These are phyloP conservation scores for Fistulifera pelliculosa DNA, from an alignment of 108 stramenopile species.

Conservation along the genomic window DNA sequence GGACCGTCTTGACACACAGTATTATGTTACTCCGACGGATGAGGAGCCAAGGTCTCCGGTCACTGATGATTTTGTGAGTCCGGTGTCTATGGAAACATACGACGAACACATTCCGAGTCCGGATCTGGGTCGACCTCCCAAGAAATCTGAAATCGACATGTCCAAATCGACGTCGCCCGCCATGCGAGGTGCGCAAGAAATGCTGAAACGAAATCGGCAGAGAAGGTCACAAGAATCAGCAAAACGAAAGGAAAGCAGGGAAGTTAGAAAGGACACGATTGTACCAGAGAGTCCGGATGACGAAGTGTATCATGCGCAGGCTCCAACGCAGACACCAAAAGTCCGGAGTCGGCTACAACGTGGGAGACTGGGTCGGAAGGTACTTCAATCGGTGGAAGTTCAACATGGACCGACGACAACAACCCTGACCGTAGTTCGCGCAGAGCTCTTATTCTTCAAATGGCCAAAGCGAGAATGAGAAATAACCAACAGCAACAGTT, in stretches of 20 bases:
- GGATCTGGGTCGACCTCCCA: no score
- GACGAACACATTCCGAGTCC: no score
- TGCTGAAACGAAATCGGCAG: slow-evolving; percentile 38
- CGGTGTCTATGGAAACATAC: no score
- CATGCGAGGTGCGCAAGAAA: slow-evolving; percentile 41
- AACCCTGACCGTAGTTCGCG: slow-evolving; percentile 45
- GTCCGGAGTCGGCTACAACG: slow-evolving; percentile 4
- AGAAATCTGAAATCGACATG: no score
- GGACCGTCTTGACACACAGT: neutral
- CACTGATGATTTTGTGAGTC: no score
- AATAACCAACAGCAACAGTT: slow-evolving; percentile 3
- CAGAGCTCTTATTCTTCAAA: slow-evolving; percentile 75
- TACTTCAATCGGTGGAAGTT: slow-evolving; percentile 39
- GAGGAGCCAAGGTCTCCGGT: neutral
- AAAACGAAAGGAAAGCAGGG: neutral
- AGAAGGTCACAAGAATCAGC: slow-evolving; percentile 31
- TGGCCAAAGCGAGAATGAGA: slow-evolving; percentile 84
- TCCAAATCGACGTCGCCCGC: slow-evolving; percentile 19
- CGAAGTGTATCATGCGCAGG: neutral
- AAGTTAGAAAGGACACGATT: neutral
- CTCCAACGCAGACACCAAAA: neutral
- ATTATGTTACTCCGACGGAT: neutral
- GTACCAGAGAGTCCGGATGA: neutral
- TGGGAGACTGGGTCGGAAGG: slow-evolving; percentile 37
- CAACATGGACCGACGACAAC: slow-evolving; percentile 40